These are phyloP conservation scores for Elsinoe necatrix DNA, from an alignment of 2,329 filamentous ascomycete genomes.

Conservation along the genomic window DNA sequence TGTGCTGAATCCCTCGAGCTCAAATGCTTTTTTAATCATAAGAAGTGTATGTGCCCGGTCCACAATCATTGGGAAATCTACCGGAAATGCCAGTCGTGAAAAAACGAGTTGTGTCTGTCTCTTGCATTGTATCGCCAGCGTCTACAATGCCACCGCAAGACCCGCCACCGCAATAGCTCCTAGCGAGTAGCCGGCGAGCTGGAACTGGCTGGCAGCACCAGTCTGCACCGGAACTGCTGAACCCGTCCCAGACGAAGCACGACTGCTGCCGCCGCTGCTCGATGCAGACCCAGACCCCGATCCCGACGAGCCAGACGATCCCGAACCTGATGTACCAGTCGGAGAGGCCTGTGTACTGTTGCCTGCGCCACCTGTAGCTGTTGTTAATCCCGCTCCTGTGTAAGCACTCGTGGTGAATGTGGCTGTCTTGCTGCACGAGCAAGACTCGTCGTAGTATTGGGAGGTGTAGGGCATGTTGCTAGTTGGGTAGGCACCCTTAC, in stretches of 20 bases:
- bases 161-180: slow-evolving; percentile 14
- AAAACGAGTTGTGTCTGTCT: not conserved
- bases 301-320: slow-evolving; percentile 9
- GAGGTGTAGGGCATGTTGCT: slow-evolving; percentile 22
- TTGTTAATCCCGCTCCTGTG: slow-evolving; percentile 14
- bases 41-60: slow-evolving; percentile 12
- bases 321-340: slow-evolving; percentile 12
- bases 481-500: slow-evolving; percentile 8
- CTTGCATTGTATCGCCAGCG: slow-evolving; percentile 1
- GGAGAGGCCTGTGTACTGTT: slow-evolving; percentile 12
- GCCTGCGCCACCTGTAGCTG: slow-evolving; percentile 13
- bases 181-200: slow-evolving; percentile 10
- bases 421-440: slow-evolving; percentile 23
- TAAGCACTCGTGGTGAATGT: slow-evolving; percentile 15
- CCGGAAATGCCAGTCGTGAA: slow-evolving; percentile 10
- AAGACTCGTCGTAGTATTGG: slow-evolving; percentile 22
- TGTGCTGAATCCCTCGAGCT: not conserved
- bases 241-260: slow-evolving; percentile 9
- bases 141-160: slow-evolving; percentile 13
- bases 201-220: slow-evolving; percentile 14
- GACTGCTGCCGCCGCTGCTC: not conserved
- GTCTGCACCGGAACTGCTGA: slow-evolving; percentile 6
- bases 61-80: not conserved
- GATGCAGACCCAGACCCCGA: slow-evolving; percentile 16
- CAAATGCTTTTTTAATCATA: slow-evolving; percentile 7